These are phyloP conservation scores for Brassica cretica DNA, from an alignment of 345 rosid genomes.

Conservation along the genomic window DNA sequence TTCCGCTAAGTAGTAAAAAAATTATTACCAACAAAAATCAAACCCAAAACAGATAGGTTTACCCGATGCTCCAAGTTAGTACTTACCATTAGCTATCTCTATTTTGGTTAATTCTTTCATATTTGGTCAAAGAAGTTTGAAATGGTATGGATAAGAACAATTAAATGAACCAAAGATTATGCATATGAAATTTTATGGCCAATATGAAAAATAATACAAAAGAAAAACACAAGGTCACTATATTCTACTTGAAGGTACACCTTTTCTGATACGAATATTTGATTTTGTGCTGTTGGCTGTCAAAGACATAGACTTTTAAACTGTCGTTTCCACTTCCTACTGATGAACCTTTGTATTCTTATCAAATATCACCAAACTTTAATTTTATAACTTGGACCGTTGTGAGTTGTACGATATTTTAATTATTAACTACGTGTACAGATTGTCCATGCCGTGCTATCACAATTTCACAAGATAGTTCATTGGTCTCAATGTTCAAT, in stretches of 20 bases:
- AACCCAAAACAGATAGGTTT: not conserved
- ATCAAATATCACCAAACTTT: slow-evolving; percentile 19
- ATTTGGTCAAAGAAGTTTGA: not conserved
- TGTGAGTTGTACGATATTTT: not conserved
- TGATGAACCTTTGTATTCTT: slow-evolving; percentile 12
- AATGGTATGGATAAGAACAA: not conserved
- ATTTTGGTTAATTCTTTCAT: not conserved
- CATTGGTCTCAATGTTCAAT: not conserved
- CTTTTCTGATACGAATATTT: slow-evolving; percentile 36
- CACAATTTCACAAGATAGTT: not conserved
- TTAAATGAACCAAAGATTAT: not conserved
- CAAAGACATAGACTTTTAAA: slow-evolving; percentile 24
- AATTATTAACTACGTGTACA: not conserved
- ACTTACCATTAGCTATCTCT: not conserved
- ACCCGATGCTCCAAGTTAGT: not conserved
- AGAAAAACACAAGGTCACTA: slow-evolving; percentile 7
- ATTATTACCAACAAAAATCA: not conserved
- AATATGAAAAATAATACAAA: not conserved
- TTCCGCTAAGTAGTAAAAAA: too few relatives aligned
- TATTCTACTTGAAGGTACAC: slow-evolving; percentile 32
- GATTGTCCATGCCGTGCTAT: not conserved
- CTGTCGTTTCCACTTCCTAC: slow-evolving; percentile 27
- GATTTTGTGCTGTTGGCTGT: slow-evolving; percentile 34
- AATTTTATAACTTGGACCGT: slow-evolving; percentile 16
- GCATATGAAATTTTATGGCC: not conserved